Evolutionary conservation across 768 basidiomycete genomes (phyloP), one percentile per base, ranked within the genome.

Genomic region (Sarcomyxa edulis): DNA sequence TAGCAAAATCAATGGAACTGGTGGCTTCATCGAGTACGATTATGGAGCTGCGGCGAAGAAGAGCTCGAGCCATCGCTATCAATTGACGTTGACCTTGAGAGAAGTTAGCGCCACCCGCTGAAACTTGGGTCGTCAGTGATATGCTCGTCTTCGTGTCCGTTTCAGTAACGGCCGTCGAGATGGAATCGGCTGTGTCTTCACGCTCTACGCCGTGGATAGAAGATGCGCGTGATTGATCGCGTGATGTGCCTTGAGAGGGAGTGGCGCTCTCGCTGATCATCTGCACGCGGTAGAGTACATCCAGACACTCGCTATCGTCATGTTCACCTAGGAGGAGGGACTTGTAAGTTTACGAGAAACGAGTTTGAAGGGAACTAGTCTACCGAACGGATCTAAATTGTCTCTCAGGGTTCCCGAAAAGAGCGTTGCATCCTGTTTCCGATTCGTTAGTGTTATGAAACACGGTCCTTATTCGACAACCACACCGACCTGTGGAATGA

Each of bases 61-160:
- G 63, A 0, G 89, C 87, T 5, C 89, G 73, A 0, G 88, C 89
- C 83, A 91, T 84, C 1, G 87, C 83, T 37, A 92, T 84, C 11
- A 91, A 63, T 50, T 97, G 93, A 7, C 91, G 60, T 54, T 97
- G 92, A 7, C 94, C 93, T 43, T 92, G 88, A 1, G 88, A 93
- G 59, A 96, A 94, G 63, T 96, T 95, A 21, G 79, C 71, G 1
- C 92, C 92, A 0, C 91, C 91, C 1, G 87, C 71, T 1, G 88
- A 88, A 7, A 95, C 84, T 43, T 84, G 78, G 0, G 84, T 87
- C 14, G 87, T 78, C 3, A 95, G 68, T 1, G 76, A 69, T 20
- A 94, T 64, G 0, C 65, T 64, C 1, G 67, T 69, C 52, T 75
- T 83, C 21, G 50, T 38, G 15, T 85, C 84, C 2, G 69, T 53